Conservation (phyloP, 139 green algal species). For the Nannochloris sp. region DNA sequence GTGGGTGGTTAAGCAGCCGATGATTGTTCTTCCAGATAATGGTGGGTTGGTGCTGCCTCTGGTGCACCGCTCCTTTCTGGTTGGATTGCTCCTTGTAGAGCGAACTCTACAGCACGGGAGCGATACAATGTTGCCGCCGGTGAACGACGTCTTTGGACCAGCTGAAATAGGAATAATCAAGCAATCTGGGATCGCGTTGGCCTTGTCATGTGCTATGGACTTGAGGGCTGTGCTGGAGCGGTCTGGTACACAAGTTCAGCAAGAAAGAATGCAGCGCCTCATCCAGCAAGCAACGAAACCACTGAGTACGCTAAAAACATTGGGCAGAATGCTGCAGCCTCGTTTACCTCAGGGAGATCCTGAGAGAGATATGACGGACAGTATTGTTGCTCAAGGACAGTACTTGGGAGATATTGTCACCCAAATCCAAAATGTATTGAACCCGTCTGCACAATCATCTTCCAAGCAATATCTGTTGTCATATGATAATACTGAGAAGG, state of each 20-base stretch:
- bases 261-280: constrained; percentile 31
- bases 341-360: constrained; percentile 37
- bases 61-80: constrained; percentile 33
- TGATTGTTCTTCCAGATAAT: constrained; percentile 49
- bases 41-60: constrained; percentile 52
- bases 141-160: constrained; percentile 8
- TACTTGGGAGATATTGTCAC: constrained; percentile 43
- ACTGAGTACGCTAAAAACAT: constrained; percentile 48
- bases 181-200: constrained; percentile 34
- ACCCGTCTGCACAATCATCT: not conserved
- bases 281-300: constrained; percentile 40
- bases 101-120: not conserved
- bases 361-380: constrained; percentile 51
- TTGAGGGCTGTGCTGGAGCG: constrained; percentile 34
- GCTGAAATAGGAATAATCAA: constrained; percentile 36
- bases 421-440: constrained; percentile 36
- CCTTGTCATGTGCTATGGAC: constrained; percentile 50
- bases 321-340: constrained; percentile 49
- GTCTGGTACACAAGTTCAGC: constrained; percentile 14
- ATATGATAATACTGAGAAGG: not conserved
- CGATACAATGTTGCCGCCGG: constrained; percentile 9
- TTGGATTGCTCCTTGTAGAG: constrained; percentile 55
- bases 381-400: constrained; percentile 48
- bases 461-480: not conserved
- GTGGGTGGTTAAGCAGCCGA: constrained; percentile 35